phyloP scores from a whole-genome alignment of 768 basidiomycete genomes.

The Leucosporidium scottii region DNA sequence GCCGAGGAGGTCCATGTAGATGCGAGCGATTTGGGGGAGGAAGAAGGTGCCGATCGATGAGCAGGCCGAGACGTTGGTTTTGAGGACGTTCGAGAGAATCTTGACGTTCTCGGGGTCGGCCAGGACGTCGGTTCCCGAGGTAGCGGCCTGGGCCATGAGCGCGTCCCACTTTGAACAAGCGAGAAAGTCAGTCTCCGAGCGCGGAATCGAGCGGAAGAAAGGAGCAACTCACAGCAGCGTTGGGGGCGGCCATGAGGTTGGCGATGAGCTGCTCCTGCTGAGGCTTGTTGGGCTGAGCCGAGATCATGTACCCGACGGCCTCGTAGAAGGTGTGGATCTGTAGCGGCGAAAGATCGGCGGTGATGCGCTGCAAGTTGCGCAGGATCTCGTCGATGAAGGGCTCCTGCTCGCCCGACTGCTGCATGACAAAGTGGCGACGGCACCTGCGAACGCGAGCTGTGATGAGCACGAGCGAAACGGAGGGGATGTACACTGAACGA shows the following conservation, averaged over 20 bases:
- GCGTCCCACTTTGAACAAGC: constrained; percentile 71
- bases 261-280: constrained; percentile 91
- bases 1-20: constrained; percentile 97
- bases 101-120: constrained; percentile 89
- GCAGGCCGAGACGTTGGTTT: constrained; percentile 97
- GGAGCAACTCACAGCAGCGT: constrained; percentile 69
- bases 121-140: constrained; percentile 77
- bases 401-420: constrained; percentile 91
- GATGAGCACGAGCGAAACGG: too few species aligned
- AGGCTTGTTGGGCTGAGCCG: constrained; percentile 94
- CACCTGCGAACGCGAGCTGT: constrained; percentile 42
- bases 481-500: not conserved
- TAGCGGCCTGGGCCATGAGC: constrained; percentile 88
- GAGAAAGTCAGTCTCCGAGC: not conserved
- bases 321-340: constrained; percentile 99
- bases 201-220: too few species aligned
- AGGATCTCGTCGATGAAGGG: constrained; percentile 98
- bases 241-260: constrained; percentile 94
- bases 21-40: constrained; percentile 87
- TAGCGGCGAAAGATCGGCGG: constrained; percentile 84
- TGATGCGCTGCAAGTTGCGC: constrained; percentile 82
- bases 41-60: constrained; percentile 96
- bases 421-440: constrained; percentile 95
- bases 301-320: constrained; percentile 98
- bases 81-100: constrained; percentile 89